Conservation (phyloP, 2,329 filamentous ascomycete species). For the Fusarium sp. region DNA sequence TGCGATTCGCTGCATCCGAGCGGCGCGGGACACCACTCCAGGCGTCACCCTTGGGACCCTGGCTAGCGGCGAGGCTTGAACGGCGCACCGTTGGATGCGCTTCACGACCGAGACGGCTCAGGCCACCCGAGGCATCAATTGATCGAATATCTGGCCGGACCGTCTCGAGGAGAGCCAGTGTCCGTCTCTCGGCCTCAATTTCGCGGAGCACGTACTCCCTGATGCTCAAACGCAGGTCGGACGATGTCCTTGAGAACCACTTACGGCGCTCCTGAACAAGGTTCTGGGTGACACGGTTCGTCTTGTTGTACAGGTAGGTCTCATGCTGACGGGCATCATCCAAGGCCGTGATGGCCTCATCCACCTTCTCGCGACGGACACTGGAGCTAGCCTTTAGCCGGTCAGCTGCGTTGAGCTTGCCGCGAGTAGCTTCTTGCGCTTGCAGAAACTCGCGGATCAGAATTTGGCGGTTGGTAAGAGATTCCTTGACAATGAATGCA, state of each 20-base stretch:
- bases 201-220: conserved; percentile 94
- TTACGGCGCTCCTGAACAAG: conserved; percentile 87
- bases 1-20: conserved; percentile 80
- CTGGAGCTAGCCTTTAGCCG: conserved; percentile 87
- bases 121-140: conserved; percentile 90
- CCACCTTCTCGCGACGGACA: conserved; percentile 93
- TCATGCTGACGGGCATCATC: conserved; percentile 90
- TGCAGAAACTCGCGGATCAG: conserved; percentile 92
- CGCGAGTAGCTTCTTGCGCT: conserved; percentile 85
- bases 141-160: conserved; percentile 92
- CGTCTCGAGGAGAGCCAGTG: conserved; percentile 90
- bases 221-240: conserved; percentile 85
- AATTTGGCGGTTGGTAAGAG: conserved; percentile 96
- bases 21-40: conserved; percentile 95
- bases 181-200: conserved; percentile 94
- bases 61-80: conserved; percentile 82
- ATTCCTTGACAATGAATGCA: conserved; percentile 98
- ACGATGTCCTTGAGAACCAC: conserved; percentile 88
- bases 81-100: conserved; percentile 81
- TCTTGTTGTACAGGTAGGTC: conserved; percentile 84
- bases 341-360: conserved; percentile 92
- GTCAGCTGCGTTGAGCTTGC: conserved; percentile 86
- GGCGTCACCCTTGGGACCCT: conserved; percentile 96
- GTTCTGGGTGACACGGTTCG: conserved; percentile 88
- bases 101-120: conserved; percentile 90